Conservation (phyloP, 2,329 filamentous ascomycete species). For the Macroventuria anomochaeta region DNA sequence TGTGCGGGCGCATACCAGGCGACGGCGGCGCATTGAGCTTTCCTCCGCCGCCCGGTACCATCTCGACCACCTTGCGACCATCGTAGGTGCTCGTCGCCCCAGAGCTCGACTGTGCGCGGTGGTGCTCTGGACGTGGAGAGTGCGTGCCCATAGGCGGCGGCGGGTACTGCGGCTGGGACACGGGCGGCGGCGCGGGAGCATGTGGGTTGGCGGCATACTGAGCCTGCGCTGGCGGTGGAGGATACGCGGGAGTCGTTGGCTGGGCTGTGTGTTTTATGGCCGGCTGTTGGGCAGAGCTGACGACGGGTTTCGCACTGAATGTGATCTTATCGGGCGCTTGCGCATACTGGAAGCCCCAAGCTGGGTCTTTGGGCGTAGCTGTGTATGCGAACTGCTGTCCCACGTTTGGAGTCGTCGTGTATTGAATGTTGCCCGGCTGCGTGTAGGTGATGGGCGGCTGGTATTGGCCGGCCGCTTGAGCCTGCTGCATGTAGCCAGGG, state of each 20-base stretch:
- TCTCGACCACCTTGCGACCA: constrained; percentile 50
- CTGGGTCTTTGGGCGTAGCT: constrained; percentile 30
- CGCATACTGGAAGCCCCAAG: constrained; percentile 50
- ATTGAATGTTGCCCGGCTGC: constrained; percentile 38
- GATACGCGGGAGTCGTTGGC: constrained; percentile 28
- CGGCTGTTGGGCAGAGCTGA: constrained; percentile 15
- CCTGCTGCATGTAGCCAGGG: constrained; percentile 47
- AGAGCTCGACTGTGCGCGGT: constrained; percentile 31
- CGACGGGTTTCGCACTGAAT: constrained; percentile 51
- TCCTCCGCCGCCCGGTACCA: constrained; percentile 48
- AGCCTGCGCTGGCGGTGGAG: constrained; percentile 23
- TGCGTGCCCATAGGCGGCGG: constrained; percentile 44
- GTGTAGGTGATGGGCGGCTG: constrained; percentile 27
- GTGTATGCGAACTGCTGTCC: constrained; percentile 38
- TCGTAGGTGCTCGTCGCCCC: constrained; percentile 31
- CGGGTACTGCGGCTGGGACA: constrained; percentile 33
- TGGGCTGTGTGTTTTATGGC: constrained; percentile 38
- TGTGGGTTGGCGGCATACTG: constrained; percentile 37
- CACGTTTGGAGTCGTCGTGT: constrained; percentile 31
- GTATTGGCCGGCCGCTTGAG: constrained; percentile 27
- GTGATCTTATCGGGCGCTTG: constrained; percentile 50
- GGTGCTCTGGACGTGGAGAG: constrained; percentile 35
- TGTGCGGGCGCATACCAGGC: constrained; percentile 43
- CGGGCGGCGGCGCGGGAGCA: constrained; percentile 21
- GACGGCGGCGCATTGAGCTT: constrained; percentile 39